Evolutionary conservation across 2,329 filamentous ascomycete genomes (phyloP), one percentile per base, ranked within the genome.

Genomic region (Penicillium sp.): DNA sequence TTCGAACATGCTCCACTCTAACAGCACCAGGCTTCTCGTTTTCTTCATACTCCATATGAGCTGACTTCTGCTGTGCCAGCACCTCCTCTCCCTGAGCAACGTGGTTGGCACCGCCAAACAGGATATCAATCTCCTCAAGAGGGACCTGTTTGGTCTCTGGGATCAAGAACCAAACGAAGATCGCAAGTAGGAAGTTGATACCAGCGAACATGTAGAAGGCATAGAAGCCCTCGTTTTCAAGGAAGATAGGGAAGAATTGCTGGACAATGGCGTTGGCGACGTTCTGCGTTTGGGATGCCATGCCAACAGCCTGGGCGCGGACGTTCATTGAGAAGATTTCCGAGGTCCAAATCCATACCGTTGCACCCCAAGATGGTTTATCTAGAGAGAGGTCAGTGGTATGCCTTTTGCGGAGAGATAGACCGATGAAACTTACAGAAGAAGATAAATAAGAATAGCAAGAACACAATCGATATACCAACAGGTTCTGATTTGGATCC

Each of bases 311-410:
- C 68, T 88, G 85, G 5, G 85, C 84, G 54, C 85, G 84, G n/a
- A 88, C 82, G 69, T 88, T 88, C 82, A 87, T 86, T 50, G 80
- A 84, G 76, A 88, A 88, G 55, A 88, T 77, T 61, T 88, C 85
- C 2, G 84, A 79, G 0, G 85, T 88, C 81, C 83, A 88, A 67
- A 88, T 88, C 85, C 86, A 89, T 16, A 84, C 82, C 4, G 84
- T 87, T 2, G 85, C 85, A 47, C 85, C 85, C 84, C 85, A 88
- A 0, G 83, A 85, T 4, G 85, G 85, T 67, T 88, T 89, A 73
- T 88, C 77, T 79, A 41, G 13, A 34, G 7, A 6, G 1, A 6
- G 55, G 59, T 75, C 67, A 71, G 66, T 30, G 16, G 26, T 19
- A 2, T n/a, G 45, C 27, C 7, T 2, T 26, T 61, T 53, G 9